Evolutionary conservation across 352 stramenopile species (phyloP), one percentile per base, ranked within the genome.

Genomic region (Aphanomyces euteiches): DNA sequence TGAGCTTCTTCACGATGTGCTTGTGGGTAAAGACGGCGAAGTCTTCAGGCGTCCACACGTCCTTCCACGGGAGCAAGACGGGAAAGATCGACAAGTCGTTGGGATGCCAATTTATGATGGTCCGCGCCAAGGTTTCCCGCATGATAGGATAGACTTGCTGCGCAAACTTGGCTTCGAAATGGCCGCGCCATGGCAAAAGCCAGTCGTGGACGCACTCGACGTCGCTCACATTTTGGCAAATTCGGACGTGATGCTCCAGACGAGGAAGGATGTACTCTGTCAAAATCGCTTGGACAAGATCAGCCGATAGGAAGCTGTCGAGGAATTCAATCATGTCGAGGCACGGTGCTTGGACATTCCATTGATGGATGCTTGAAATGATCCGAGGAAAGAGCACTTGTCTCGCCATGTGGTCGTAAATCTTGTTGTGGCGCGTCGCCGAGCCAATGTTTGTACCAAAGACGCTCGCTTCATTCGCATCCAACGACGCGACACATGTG

Each of bases 11-110:
- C 4, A 89, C 65, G 34, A 96, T 86, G 56, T 92, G 78, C 19
- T 85, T 82, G 69, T 95, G 81, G 0, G 87, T 93, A 57, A 96
- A 95, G 69, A 93, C 89, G 12, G 76, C 83, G 67, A 92, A 95
- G 21, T 93, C 85, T n/a, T 78, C 74, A 65, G 92, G 82, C 0
- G 80, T 79, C 88, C 88, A 96, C 4, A 90, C 72, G 0, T 76
- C 66, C 63, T 83, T 81, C 88, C 86, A 96, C 34, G 87, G 84
- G 37, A 78, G 74, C 8, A 96, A 77, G 3, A 90, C 75, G 15
- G 75, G 53, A 64, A 91, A 68, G 6, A 92, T 72, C 0, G 84
- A 91, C 36, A 80, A 37, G 63, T 96, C 87, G 7, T 82, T 89
- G 8, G 88, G 88, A 73, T 95, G 84, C 88, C 88, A 96, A 47